phyloP scores from a whole-genome alignment of 2,329 filamentous ascomycete genomes.

The Monilinia polystroma region DNA sequence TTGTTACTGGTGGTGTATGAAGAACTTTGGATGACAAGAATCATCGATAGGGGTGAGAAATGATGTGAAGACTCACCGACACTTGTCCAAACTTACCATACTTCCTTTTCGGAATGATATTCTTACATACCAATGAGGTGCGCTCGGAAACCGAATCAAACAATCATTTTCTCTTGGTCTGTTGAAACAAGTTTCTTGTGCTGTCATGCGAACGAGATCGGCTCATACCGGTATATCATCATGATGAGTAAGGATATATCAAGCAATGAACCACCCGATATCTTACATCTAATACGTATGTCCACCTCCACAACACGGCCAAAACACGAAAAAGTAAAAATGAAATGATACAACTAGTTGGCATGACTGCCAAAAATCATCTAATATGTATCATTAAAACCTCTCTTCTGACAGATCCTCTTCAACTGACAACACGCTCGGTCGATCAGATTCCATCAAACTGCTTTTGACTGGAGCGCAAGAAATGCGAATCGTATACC shows the following conservation, averaged over 20 bases:
- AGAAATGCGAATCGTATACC: conserved; percentile 11
- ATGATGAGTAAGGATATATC: conserved; percentile 3
- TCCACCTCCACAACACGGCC: neutral
- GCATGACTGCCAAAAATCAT: conserved; percentile 17
- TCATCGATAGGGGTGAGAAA: neutral
- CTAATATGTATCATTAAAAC: conserved; percentile 17
- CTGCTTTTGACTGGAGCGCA: conserved; percentile 4
- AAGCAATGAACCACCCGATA: neutral
- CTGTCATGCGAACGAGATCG: neutral
- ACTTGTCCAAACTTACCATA: neutral
- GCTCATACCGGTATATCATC: neutral
- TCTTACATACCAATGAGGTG: neutral
- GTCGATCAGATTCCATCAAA: neutral
- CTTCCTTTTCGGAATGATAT: neutral
- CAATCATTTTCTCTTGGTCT: neutral
- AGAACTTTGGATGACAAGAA: neutral
- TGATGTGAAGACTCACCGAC: conserved; percentile 5
- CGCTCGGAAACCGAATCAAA: neutral
- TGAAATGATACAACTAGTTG: conserved; percentile 5
- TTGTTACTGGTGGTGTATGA: neutral
- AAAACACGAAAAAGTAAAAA: neutral
- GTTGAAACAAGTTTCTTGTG: neutral
- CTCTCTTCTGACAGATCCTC: conserved; percentile 5
- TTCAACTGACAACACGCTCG: conserved; percentile 4
- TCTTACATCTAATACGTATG: neutral